Evolutionary conservation across 2,329 filamentous ascomycete species (phyloP).

Genomic region (Claviceps sorghi): DNA sequence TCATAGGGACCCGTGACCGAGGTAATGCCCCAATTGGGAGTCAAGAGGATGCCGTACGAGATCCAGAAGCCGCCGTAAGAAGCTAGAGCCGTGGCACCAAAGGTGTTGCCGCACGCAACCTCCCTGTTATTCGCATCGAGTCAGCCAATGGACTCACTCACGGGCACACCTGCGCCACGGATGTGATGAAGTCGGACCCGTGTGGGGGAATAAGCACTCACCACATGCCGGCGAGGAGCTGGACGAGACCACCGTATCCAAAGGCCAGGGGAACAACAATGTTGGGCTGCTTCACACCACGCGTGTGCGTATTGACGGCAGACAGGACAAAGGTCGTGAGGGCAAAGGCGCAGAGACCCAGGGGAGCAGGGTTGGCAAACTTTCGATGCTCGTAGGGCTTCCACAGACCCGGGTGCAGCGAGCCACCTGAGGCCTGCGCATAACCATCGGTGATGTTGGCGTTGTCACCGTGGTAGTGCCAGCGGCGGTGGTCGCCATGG

Average conservation of each 20-base stretch:
- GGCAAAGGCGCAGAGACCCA: constrained; percentile 66
- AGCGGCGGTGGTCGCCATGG: constrained; percentile 3
- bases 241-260: constrained; percentile 63
- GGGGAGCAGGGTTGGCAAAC: constrained; percentile 65
- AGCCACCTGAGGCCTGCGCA: constrained; percentile 34
- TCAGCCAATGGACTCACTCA: neutral
- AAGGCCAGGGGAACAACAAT: constrained; percentile 56
- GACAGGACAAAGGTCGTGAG: constrained; percentile 72
- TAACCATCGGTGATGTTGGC: constrained; percentile 10
- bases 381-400: constrained; percentile 51
- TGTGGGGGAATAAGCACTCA: constrained; percentile 31
- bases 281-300: constrained; percentile 44
- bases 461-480: constrained; percentile 15
- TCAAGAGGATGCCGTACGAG: constrained; percentile 56
- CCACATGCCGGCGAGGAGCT: constrained; percentile 79
- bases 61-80: constrained; percentile 82
- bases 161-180: neutral
- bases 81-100: constrained; percentile 66
- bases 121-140: constrained; percentile 34
- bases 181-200: neutral
- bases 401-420: constrained; percentile 57
- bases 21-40: constrained; percentile 49
- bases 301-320: constrained; percentile 54
- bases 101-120: constrained; percentile 78
- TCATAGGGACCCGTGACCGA: constrained; percentile 30